Percentiles rank a stretch among this genome's conserved stretches.
Evolutionary conservation across 2,329 filamentous ascomycete species (phyloP).

Genomic region (Botrytis squamosa): DNA sequence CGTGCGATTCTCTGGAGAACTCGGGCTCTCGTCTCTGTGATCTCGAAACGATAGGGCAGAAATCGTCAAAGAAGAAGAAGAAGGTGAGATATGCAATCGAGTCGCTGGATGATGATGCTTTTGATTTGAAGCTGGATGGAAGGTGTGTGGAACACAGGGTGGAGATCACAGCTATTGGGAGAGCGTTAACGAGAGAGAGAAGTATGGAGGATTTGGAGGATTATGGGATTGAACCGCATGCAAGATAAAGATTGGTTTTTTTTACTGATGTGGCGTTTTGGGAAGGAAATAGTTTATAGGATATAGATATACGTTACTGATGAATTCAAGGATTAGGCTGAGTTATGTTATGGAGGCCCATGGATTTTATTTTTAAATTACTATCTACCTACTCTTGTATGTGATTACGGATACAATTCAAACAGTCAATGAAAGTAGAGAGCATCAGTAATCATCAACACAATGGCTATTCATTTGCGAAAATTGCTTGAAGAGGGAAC

Average conservation of each 20-base stretch:
- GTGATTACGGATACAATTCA: neutral
- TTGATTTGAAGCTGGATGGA: slow-evolving; percentile 3
- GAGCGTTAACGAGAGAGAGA: neutral
- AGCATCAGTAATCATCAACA: neutral
- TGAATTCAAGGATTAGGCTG: no score
- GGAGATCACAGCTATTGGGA: neutral
- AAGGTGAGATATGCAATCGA: neutral
- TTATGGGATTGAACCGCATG: neutral
- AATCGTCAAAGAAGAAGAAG: slow-evolving; percentile 7
- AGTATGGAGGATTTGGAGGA: neutral
- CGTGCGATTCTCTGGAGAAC: neutral
- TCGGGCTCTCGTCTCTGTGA: neutral
- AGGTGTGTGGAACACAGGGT: neutral
- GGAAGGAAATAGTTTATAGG: neutral
- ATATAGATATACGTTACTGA: neutral
- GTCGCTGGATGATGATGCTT: neutral
- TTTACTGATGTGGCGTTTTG: neutral
- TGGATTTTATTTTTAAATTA: neutral
- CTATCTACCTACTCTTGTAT: neutral
- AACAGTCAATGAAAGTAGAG: neutral
- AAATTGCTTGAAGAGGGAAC: neutral
- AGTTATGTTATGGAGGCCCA: neutral
- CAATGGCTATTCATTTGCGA: neutral
- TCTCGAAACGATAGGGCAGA: slow-evolving; percentile 17
- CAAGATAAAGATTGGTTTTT: neutral